Base-by-base conservation (phyloP, 352 stramenopile species). In the Pythium dissotocum region DNA sequence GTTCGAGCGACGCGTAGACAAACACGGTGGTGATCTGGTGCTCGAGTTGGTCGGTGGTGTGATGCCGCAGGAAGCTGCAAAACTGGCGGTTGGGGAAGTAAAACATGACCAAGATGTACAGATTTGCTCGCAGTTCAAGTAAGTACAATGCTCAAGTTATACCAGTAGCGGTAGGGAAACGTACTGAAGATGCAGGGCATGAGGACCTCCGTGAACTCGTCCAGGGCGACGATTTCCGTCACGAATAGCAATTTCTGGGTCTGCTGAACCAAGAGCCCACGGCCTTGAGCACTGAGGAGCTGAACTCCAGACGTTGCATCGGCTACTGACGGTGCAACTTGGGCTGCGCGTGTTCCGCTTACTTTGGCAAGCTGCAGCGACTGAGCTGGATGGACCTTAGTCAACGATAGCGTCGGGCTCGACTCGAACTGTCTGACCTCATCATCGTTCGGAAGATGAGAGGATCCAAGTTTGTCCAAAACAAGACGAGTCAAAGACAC, bases 121-220 rank as follows among this genome's bases (percentile, higher is more conserved):
- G 32, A 30, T 56, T 51, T 32, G 12, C 24, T 9, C 7, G 10
- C 10, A 36, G 26, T 30, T 30, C 28, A 30, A 30, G 28, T 30
- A 30, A 30, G 28, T 30, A 1, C 4, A 30, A 30, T 2, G 28
- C 28, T 30, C 28, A 6, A 33, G 18, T 3, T 8, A 60, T 26
- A 16, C 44, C 24, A 49, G 16, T 6, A 28, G 8, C 30, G 4
- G 16, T 40, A 30, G 28, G 42, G 46, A 6, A 30, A 57, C 58
- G 21, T 30, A 65, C 59, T 65, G 38, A 75, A 78, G 40, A 78
- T 69, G 7, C 75, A 63, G 2, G 75, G 65, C 10, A 81, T 62
- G 26, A 81, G 55, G 13, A 62, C 53, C 18, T 81, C 71, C 35
- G 73, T 53, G 33, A 75, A 81, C 18, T 76, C 71, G 9, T 65